Conservation (phyloP, 306 rosid species). For the Pachyrhizus erosus region DNA sequence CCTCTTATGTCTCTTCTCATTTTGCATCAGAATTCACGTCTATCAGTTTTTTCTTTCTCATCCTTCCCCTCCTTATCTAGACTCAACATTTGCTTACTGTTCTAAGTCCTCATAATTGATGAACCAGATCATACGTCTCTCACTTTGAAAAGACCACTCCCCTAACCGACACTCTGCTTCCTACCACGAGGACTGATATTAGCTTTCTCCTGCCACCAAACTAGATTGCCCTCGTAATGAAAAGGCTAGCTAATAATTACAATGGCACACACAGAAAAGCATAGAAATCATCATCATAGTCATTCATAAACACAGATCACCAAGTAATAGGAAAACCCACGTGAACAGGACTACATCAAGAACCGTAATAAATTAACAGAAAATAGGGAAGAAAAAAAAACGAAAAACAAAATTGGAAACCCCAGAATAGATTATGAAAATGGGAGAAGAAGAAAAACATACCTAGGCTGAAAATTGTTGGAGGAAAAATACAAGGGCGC, state of each 20-base stretch:
- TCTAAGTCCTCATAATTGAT: slow-evolving; percentile 42
- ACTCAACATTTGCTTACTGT: slow-evolving; percentile 25
- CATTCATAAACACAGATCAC: slow-evolving; percentile 53
- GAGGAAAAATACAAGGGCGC: slow-evolving; percentile 42
- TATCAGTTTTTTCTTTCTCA: neutral
- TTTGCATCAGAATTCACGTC: neutral
- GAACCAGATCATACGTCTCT: slow-evolving; percentile 46
- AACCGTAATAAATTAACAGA: slow-evolving; percentile 10
- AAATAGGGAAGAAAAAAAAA: neutral
- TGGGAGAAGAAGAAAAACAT: slow-evolving; percentile 28
- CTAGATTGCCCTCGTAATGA: slow-evolving; percentile 46
- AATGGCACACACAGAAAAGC: slow-evolving; percentile 32
- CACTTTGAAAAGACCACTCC: slow-evolving; percentile 58
- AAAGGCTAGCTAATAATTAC: slow-evolving; percentile 45
- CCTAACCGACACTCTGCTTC: slow-evolving; percentile 50
- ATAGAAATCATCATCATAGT: slow-evolving; percentile 42
- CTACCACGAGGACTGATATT: slow-evolving; percentile 48
- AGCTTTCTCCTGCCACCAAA: slow-evolving; percentile 54
- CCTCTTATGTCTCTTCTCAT: neutral
- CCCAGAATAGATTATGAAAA: neutral
- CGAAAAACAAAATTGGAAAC: neutral
- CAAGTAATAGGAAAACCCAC: slow-evolving; percentile 38
- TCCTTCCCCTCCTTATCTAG: neutral
- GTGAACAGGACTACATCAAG: slow-evolving; percentile 38
- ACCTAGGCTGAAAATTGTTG: slow-evolving; percentile 59